Percentiles rank a stretch among this genome's conserved stretches.
Evolutionary conservation across 2,329 filamentous ascomycete genomes (phyloP).

Genomic region (Botryotinia globosa): DNA sequence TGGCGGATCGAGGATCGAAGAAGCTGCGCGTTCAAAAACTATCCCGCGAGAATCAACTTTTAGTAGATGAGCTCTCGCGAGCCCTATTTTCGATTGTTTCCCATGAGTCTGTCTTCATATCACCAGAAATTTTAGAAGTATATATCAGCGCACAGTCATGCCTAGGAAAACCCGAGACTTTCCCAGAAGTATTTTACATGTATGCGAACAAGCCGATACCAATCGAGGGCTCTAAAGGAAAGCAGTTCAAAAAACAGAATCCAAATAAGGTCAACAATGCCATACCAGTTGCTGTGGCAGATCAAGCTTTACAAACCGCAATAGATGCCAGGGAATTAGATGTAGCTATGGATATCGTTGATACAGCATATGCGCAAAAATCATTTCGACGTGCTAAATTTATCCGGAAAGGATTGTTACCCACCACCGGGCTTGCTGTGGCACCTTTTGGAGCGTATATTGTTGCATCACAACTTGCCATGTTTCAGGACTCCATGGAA

Average conservation of each 20-base stretch:
- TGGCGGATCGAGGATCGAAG: slow-evolving; percentile 37
- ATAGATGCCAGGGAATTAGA: slow-evolving; percentile 76
- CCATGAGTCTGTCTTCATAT: slow-evolving; percentile 77
- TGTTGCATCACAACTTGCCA: slow-evolving; percentile 64
- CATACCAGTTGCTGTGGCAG: slow-evolving; percentile 67
- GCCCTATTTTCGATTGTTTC: slow-evolving; percentile 68
- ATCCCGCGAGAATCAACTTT: slow-evolving; percentile 23
- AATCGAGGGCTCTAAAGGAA: slow-evolving; percentile 53
- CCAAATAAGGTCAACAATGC: slow-evolving; percentile 69
- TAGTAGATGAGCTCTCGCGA: slow-evolving; percentile 52
- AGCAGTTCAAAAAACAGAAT: slow-evolving; percentile 60
- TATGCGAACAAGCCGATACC: slow-evolving; percentile 82
- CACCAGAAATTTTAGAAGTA: slow-evolving; percentile 63
- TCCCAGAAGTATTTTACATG: slow-evolving; percentile 76
- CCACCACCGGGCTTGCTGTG: slow-evolving; percentile 52
- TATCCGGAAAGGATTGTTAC: slow-evolving; percentile 60
- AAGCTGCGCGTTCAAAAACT: slow-evolving; percentile 25
- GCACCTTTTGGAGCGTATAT: slow-evolving; percentile 68
- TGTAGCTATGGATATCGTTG: slow-evolving; percentile 72
- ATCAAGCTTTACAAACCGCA: slow-evolving; percentile 72
- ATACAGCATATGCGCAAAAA: slow-evolving; percentile 63
- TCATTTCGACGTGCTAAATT: slow-evolving; percentile 68
- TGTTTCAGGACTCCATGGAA: slow-evolving; percentile 74
- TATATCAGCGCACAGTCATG: slow-evolving; percentile 77
- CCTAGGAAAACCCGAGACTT: slow-evolving; percentile 68